Evolutionary conservation across 495 filamentous ascomycete genomes (phyloP).

Genomic region (Talaromyces trachyspermus): DNA sequence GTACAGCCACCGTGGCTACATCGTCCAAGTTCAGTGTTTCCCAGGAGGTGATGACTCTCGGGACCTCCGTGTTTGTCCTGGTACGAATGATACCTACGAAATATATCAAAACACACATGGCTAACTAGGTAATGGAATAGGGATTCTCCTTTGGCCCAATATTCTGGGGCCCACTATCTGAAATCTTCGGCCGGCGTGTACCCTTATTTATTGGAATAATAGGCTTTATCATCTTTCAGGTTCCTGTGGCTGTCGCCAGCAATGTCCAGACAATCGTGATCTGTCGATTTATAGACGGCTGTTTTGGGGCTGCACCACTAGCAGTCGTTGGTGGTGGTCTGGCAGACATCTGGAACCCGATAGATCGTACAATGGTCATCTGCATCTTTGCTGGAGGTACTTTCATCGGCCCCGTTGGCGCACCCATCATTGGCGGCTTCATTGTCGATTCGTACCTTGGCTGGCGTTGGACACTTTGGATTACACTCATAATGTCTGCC

Average conservation of each 20-base stretch:
- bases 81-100: slow-evolving; percentile 12
- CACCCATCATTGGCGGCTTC: slow-evolving; percentile 53
- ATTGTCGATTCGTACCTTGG: slow-evolving; percentile 45
- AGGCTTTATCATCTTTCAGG: slow-evolving; percentile 47
- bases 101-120: background rate
- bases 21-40: slow-evolving; percentile 35
- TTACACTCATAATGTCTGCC: slow-evolving; percentile 48
- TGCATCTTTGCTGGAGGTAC: slow-evolving; percentile 43
- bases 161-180: slow-evolving; percentile 58
- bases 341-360: slow-evolving; percentile 53
- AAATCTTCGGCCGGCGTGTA: slow-evolving; percentile 59
- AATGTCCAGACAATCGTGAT: slow-evolving; percentile 48
- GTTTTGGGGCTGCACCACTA: slow-evolving; percentile 51
- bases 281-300: slow-evolving; percentile 47
- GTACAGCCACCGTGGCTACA: slow-evolving; percentile 42
- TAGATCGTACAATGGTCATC: slow-evolving; percentile 55
- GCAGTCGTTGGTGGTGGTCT: slow-evolving; percentile 55
- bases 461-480: slow-evolving; percentile 62
- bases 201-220: slow-evolving; percentile 45
- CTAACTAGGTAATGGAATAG: slow-evolving; percentile 4
- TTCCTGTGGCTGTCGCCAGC: slow-evolving; percentile 46
- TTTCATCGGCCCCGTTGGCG: slow-evolving; percentile 48
- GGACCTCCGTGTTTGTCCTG: slow-evolving; percentile 46
- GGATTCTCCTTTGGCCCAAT: slow-evolving; percentile 41
- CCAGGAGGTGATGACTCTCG: slow-evolving; percentile 42